These are phyloP conservation scores for Citrus inodora DNA, from an alignment of 345 rosid genomes.

Conservation along the genomic window DNA sequence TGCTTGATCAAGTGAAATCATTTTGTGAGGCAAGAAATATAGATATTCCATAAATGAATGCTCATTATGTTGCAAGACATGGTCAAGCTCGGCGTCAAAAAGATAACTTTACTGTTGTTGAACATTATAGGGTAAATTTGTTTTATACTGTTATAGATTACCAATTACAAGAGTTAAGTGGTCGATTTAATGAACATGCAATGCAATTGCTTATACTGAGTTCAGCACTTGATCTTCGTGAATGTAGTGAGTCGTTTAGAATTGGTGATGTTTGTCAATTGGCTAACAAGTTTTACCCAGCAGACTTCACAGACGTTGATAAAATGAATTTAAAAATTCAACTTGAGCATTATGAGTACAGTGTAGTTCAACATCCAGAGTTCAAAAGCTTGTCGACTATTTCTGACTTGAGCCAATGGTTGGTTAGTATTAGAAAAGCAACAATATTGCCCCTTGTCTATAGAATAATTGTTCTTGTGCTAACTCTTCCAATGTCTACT, in stretches of 20 bases:
- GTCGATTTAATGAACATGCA: too few relatives aligned
- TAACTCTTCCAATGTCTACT: too few relatives aligned
- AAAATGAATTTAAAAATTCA: too few relatives aligned
- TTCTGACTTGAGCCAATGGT: too few relatives aligned
- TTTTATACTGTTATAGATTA: background rate
- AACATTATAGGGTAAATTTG: background rate
- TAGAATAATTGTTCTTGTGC: background rate
- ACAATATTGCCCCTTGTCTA: background rate
- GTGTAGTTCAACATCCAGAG: background rate
- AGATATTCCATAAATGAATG: background rate
- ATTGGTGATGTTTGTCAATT: background rate
- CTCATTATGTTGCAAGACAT: background rate
- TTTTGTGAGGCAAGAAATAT: background rate
- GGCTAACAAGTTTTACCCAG: too few relatives aligned
- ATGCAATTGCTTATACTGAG: background rate
- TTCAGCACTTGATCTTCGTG: background rate
- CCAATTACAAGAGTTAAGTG: background rate
- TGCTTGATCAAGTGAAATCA: background rate
- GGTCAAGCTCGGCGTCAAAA: background rate
- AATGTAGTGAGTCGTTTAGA: too few relatives aligned
- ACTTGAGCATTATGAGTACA: background rate
- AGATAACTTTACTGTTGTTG: background rate
- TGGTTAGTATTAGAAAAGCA: background rate
- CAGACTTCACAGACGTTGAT: background rate
- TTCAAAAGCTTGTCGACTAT: too few relatives aligned